Conservation (phyloP, 257 asterid species). For the Datura wrightii region DNA sequence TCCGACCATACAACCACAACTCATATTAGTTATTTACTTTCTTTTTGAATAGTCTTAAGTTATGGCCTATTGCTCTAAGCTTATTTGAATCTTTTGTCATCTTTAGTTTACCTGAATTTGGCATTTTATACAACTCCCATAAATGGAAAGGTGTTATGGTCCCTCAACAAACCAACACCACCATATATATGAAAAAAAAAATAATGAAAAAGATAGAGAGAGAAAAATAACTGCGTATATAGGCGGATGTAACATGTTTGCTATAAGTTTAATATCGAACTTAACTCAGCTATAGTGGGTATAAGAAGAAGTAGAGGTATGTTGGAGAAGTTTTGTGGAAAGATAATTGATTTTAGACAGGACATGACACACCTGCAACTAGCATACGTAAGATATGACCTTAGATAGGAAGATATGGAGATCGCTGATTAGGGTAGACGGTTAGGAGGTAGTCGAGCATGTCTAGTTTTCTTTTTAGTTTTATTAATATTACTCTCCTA, state of each 20-base stretch:
- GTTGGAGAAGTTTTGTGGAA: no score
- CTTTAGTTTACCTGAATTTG: constrained; percentile 32
- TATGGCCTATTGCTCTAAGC: not conserved
- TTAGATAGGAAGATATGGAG: no score
- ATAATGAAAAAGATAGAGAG: not conserved
- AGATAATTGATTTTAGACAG: no score
- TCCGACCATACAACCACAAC: no score
- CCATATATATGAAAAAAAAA: not conserved
- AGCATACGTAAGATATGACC: no score
- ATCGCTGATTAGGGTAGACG: no score
- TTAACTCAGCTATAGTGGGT: not conserved
- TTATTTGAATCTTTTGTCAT: not conserved
- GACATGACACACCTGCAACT: no score
- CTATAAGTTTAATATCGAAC: not conserved
- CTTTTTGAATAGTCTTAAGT: constrained; percentile 15
- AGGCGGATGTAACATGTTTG: not conserved
- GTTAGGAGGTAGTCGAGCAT: no score
- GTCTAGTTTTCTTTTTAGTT: no score
- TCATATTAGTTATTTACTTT: no score
- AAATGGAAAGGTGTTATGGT: not conserved
- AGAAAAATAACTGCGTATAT: not conserved
- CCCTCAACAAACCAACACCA: constrained; percentile 19
- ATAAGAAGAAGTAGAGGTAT: no score
- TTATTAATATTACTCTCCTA: no score
- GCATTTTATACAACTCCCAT: constrained; percentile 10